Evolutionary conservation across 2,329 filamentous ascomycete species (phyloP), one percentile per base, ranked within the genome.

Genomic region (Alternaria sp.): DNA sequence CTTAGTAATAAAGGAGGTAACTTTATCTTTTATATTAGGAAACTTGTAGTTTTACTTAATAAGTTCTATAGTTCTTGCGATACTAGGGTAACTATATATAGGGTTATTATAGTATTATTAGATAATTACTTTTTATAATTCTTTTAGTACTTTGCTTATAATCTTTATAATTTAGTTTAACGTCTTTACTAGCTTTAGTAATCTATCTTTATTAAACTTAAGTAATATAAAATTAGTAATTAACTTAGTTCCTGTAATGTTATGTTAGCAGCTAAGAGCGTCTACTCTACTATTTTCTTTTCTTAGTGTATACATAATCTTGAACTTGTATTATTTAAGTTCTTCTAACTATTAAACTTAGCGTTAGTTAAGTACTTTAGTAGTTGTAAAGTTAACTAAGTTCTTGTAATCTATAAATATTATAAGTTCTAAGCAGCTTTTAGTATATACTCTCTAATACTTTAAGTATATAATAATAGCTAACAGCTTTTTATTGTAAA

Each of bases 401-500:
- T 69, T 74, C 38, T 70, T 64, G 54, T 80, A 60, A 59, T 80
- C 65, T 2, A 64, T 70, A 28, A 69, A 56, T 3, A 79, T 64
- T 3, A 62, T 72, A 27, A 74, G 63, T 20, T 66, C 52, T 18
- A 71, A 50, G 25, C 48, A 44, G 22, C 54, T 43, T 32, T 49
- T 3, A 2, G 36, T n/a, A 8, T 60, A 28, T 12, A 27, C 22
- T 48, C 58, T 28, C 70, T 63, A 78, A 46, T 72, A 34, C 53
- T 75, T 41, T 14, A 79, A 63, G 18, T 32, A 40, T 10, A 38
- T 20, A 3, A 80, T 55, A 45, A 81, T 75, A 7, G 74, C 74
- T 7, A 80, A 40, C 1, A 80, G 65, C 66, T 79, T 74, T 54
- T 79, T 78, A 48, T 80, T 59, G 43, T 79, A 65, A 11, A 78